Conservation (phyloP, 495 filamentous ascomycete genomes). For the Lentithecium fluviatile region DNA sequence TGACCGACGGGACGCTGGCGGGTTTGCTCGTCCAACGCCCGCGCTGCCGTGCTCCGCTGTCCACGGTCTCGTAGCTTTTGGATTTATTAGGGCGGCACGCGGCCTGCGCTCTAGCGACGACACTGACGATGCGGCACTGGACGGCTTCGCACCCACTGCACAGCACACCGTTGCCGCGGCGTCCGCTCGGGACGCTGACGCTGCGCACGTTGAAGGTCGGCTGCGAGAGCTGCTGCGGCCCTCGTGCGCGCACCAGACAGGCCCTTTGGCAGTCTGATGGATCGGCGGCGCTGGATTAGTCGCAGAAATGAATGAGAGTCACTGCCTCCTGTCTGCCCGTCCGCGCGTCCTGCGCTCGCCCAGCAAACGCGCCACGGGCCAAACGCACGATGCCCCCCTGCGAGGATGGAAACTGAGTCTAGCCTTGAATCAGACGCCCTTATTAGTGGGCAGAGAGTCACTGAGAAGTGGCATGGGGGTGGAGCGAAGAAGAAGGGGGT, state of each 20-base stretch:
- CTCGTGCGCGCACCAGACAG: constrained; percentile 9
- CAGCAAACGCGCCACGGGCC: constrained; percentile 11
- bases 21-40: constrained; percentile 9
- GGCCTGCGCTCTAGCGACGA: constrained; percentile 9
- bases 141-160: constrained; percentile 25
- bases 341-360: constrained; percentile 11
- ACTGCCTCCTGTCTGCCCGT: constrained; percentile 16
- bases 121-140: constrained; percentile 30
- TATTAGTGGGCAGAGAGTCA: constrained; percentile 27
- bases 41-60: constrained; percentile 9
- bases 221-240: constrained; percentile 16
- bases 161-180: not conserved
- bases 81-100: constrained; percentile 6
- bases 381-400: constrained; percentile 12
- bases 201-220: constrained; percentile 1
- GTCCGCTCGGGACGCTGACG: constrained; percentile 5
- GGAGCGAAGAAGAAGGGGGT: constrained; percentile 10
- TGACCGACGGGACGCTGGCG: constrained; percentile 3
- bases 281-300: constrained; percentile 21
- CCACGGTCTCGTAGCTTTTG: constrained; percentile 7
- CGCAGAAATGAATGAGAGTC: constrained; percentile 17
- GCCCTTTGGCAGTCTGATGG: constrained; percentile 7
- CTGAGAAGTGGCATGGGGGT: constrained; percentile 26
- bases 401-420: constrained; percentile 15
- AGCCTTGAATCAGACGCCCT: constrained; percentile 18